phyloP scores from a whole-genome alignment of 164 flowering plant genomes.

The Tetracentron sinense region DNA sequence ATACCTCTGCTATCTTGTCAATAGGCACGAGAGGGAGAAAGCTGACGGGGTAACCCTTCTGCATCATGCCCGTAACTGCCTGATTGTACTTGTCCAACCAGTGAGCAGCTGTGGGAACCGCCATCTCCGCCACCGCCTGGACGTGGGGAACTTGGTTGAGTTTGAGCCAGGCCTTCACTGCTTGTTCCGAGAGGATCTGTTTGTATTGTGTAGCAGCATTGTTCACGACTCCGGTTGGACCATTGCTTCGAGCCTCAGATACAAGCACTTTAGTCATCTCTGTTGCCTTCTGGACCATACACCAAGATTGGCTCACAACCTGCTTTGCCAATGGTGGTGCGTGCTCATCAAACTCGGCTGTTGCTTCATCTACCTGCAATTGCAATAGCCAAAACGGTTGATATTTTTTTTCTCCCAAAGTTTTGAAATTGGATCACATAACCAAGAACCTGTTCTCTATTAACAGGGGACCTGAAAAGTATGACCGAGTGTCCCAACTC shows the following conservation, averaged over 20 bases:
- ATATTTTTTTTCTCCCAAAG: no score
- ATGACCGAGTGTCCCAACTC: no score
- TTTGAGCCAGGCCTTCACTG: conserved; percentile 26
- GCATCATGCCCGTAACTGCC: not conserved
- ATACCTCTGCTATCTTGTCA: no score
- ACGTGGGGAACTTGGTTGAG: conserved; percentile 29
- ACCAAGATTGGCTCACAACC: conserved; percentile 20
- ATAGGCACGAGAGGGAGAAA: no score
- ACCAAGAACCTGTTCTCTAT: no score
- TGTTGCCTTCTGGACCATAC: conserved; percentile 25
- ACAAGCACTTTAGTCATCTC: conserved; percentile 27
- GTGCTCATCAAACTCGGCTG: conserved; percentile 33
- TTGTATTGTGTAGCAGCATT: conserved; percentile 33
- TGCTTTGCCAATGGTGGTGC: conserved; percentile 55
- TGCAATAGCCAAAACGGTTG: conserved; percentile 3
- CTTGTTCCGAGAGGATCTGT: conserved; percentile 21
- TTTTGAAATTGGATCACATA: no score
- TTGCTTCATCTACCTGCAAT: conserved; percentile 52
- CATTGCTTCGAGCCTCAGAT: conserved; percentile 35
- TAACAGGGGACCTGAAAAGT: no score
- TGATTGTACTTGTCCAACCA: conserved; percentile 55
- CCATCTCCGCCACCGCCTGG: conserved; percentile 20
- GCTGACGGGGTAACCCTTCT: no score
- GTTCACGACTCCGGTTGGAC: conserved; percentile 39
- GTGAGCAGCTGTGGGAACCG: conserved; percentile 40